A percentile compares a stretch with the other conserved stretches of the same genome.
Evolutionary conservation across 305 asterid species (phyloP).

Genomic region (Stenogyne calaminthoides): DNA sequence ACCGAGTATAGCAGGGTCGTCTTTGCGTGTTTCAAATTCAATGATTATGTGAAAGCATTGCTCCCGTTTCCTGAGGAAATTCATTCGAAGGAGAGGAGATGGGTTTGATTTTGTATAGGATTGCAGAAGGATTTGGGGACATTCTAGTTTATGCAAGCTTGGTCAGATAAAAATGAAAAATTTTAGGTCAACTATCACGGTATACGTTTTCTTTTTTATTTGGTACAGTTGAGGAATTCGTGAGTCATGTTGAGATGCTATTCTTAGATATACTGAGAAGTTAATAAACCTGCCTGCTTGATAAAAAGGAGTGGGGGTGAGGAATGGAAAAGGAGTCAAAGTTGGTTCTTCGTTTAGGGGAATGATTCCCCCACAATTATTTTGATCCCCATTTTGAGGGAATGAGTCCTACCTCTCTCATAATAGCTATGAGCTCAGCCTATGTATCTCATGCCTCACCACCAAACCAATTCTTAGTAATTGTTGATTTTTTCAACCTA

Average conservation of each 20-base stretch:
- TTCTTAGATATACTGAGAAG: neutral
- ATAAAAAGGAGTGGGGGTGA: neutral
- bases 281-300: neutral
- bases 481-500: neutral
- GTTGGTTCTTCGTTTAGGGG: neutral
- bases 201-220: neutral
- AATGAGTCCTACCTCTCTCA: neutral
- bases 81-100: neutral
- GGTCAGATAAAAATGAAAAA: neutral
- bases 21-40: too few species aligned
- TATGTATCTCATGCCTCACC: neutral
- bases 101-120: neutral
- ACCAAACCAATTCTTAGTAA: neutral
- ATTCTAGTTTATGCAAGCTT: conserved; percentile 1
- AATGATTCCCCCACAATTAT: neutral
- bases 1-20: too few species aligned
- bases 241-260: neutral
- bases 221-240: neutral
- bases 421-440: neutral
- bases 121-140: neutral
- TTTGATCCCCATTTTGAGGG: neutral
- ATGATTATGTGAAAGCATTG: neutral
- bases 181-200: neutral
- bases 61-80: neutral
- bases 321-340: neutral